Percentiles rank a stretch among this genome's conserved stretches.
Conservation (phyloP, 2,329 filamentous ascomycete genomes). For the Aulographum hederae region DNA sequence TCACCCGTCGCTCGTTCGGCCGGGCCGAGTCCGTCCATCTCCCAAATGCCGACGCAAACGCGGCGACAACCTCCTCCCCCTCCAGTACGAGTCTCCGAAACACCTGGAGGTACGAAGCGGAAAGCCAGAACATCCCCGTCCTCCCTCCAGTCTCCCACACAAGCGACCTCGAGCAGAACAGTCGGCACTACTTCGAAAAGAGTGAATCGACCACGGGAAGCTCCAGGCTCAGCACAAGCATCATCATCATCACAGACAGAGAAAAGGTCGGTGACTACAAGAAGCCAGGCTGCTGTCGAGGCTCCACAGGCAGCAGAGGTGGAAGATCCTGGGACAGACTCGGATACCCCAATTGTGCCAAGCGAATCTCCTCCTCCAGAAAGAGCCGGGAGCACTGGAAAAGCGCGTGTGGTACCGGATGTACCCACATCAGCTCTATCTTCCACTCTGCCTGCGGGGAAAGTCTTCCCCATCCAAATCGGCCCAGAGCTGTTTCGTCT, state of each 20-base stretch:
- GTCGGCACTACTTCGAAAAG: not conserved
- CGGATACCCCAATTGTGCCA: too few relatives aligned
- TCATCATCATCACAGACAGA: not conserved
- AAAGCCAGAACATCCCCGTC: not conserved
- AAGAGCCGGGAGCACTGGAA: constrained; percentile 8
- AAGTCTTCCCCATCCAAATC: constrained; percentile 55
- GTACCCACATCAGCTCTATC: too few relatives aligned
- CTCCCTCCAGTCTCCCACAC: too few relatives aligned
- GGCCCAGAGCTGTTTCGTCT: constrained; percentile 50
- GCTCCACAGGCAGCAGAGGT: not conserved
- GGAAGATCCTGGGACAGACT: not conserved
- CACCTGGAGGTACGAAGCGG: not conserved
- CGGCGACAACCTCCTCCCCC: too few relatives aligned
- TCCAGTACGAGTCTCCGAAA: too few relatives aligned
- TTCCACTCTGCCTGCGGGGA: constrained; percentile 45
- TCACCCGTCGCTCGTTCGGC: too few relatives aligned
- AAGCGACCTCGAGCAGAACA: constrained; percentile 2
- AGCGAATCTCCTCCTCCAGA: not conserved
- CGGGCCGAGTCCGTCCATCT: not conserved
- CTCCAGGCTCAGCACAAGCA: not conserved
- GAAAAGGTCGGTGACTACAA: not conserved
- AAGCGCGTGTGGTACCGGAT: constrained; percentile 14
- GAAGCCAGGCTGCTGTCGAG: not conserved
- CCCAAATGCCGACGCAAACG: not conserved
- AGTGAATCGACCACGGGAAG: too few relatives aligned